Evolutionary conservation across 2,329 filamentous ascomycete genomes (phyloP).

Genomic region (Aureobasidium namibiae): DNA sequence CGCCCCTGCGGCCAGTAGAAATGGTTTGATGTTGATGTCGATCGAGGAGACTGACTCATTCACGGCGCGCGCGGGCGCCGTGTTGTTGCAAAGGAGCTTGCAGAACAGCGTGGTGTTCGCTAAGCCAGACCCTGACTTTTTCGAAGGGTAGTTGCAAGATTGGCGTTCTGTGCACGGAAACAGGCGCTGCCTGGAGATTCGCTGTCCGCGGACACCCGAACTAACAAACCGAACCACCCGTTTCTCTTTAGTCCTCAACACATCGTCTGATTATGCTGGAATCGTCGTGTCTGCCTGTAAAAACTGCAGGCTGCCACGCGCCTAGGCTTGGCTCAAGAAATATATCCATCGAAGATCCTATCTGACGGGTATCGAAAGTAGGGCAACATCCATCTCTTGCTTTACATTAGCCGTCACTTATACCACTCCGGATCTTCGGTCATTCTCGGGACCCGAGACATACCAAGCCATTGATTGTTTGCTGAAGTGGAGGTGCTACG

Average conservation of each 20-base stretch:
- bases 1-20: not conserved
- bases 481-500: not conserved
- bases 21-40: not conserved
- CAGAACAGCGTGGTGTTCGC: not conserved
- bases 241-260: not conserved
- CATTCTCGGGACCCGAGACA: not conserved
- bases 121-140: too few species aligned
- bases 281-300: not conserved
- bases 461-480: not conserved
- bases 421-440: not conserved
- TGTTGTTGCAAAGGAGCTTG: not conserved
- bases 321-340: not conserved
- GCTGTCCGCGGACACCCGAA: conserved; percentile 1
- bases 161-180: not conserved
- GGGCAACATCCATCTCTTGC: not conserved
- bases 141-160: too few species aligned
- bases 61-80: not conserved
- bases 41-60: not conserved
- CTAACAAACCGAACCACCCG: not conserved
- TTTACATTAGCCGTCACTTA: not conserved
- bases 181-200: not conserved
- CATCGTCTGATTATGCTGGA: not conserved
- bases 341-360: not conserved
- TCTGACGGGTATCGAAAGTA: not conserved
- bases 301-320: not conserved